Percentiles rank a stretch among this genome's conserved stretches.
phyloP scores from a whole-genome alignment of 495 filamentous ascomycete genomes.

The Podospora pseudopauciseta region DNA sequence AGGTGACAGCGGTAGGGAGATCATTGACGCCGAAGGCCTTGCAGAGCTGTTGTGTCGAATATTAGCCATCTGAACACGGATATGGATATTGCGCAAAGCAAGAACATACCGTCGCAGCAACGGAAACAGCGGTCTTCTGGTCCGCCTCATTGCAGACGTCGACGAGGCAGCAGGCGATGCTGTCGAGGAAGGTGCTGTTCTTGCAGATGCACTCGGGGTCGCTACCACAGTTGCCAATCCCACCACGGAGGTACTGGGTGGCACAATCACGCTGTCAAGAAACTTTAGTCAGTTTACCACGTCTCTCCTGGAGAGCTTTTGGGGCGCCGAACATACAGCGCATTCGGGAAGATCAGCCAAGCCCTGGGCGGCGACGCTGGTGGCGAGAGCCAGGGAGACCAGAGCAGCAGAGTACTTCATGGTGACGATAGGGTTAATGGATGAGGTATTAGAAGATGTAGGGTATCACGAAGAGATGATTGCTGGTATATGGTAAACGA shows the following conservation, averaged over 20 bases:
- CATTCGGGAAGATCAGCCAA: slow-evolving; percentile 49
- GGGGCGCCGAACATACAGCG: slow-evolving; percentile 41
- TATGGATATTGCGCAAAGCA: not conserved
- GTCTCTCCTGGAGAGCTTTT: not conserved
- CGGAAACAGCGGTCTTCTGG: slow-evolving; percentile 43
- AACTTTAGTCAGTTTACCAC: slow-evolving; percentile 6
- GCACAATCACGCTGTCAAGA: slow-evolving; percentile 52
- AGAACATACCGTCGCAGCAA: slow-evolving; percentile 26
- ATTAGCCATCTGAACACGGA: not conserved
- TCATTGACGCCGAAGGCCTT: slow-evolving; percentile 28
- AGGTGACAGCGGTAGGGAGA: slow-evolving; percentile 35
- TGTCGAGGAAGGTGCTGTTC: slow-evolving; percentile 52
- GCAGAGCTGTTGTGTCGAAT: slow-evolving; percentile 32
- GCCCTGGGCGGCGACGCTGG: slow-evolving; percentile 38
- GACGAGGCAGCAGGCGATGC: slow-evolving; percentile 65
- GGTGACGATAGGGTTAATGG: slow-evolving; percentile 13
- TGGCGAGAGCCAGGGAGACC: slow-evolving; percentile 31
- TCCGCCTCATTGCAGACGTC: slow-evolving; percentile 51
- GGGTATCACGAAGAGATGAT: not conserved
- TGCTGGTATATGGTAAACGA: not conserved
- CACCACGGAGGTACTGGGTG: slow-evolving; percentile 40
- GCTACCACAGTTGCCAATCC: slow-evolving; percentile 52
- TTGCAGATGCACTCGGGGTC: slow-evolving; percentile 68
- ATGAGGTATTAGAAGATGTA: slow-evolving; percentile 1
- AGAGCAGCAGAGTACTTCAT: slow-evolving; percentile 41